These are phyloP conservation scores for Botrytis squamosa DNA, from an alignment of 2,329 filamentous ascomycete genomes.

Conservation along the genomic window DNA sequence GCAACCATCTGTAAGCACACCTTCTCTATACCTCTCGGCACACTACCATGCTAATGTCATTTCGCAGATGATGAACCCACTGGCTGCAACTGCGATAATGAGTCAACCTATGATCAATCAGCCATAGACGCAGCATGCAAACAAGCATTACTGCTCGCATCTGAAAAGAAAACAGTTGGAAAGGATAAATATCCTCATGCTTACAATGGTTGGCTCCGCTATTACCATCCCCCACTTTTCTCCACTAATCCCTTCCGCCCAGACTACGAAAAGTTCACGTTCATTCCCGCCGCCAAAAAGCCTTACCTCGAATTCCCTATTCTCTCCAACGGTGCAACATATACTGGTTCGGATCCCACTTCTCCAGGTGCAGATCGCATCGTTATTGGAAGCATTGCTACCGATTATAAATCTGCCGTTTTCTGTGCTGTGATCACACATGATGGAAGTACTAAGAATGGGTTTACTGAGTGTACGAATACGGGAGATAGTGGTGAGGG, in stretches of 20 bases:
- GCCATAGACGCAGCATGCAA: conserved; percentile 34
- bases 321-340: conserved; percentile 27
- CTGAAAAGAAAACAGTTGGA: conserved; percentile 32
- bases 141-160: conserved; percentile 33
- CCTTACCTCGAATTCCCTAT: conserved; percentile 41
- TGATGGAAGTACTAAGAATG: conserved; percentile 36
- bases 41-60: background rate
- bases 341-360: conserved; percentile 32
- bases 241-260: background rate
- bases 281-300: conserved; percentile 33
- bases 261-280: conserved; percentile 40
- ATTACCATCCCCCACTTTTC: no score
- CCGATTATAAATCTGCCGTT: conserved; percentile 34
- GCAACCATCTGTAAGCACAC: conserved; percentile 14
- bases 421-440: conserved; percentile 39
- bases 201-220: conserved; percentile 34
- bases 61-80: conserved; percentile 28
- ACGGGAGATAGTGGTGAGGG: conserved; percentile 27
- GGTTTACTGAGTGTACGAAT: conserved; percentile 38
- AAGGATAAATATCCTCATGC: conserved; percentile 38
- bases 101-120: conserved; percentile 31
- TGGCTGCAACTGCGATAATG: conserved; percentile 32
- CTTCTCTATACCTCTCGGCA: background rate
- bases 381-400: conserved; percentile 37
- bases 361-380: conserved; percentile 39